Conservation (phyloP, 768 basidiomycete species). For the Xerocomus spinulosus region DNA sequence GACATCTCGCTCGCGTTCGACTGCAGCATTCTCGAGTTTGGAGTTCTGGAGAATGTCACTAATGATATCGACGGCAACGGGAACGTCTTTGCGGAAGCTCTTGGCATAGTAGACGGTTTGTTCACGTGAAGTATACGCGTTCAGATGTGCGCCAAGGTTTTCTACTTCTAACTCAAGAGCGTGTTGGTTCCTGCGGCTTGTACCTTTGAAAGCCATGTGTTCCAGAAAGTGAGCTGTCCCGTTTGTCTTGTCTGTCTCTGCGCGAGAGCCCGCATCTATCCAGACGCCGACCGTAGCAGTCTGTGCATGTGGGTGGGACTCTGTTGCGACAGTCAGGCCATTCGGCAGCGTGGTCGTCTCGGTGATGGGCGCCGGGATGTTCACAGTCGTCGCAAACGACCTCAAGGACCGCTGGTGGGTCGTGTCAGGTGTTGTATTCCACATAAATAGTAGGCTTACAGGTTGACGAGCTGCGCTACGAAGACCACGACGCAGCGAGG, state of each 20-base stretch:
- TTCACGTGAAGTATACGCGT: slow-evolving; percentile 97
- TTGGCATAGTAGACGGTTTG: slow-evolving; percentile 99
- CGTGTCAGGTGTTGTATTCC: slow-evolving; percentile 1
- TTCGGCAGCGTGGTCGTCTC: slow-evolving; percentile 91
- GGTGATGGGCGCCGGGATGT: slow-evolving; percentile 67
- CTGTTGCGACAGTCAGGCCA: slow-evolving; percentile 93
- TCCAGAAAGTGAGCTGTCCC: slow-evolving; percentile 99
- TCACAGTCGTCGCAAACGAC: slow-evolving; percentile 70
- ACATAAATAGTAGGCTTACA: slow-evolving; percentile 22
- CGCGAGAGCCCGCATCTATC: slow-evolving; percentile 97
- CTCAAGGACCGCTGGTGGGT: slow-evolving; percentile 48
- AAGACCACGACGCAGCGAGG: slow-evolving; percentile 40
- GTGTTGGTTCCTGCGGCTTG: slow-evolving; percentile 81
- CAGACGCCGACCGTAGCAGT: slow-evolving; percentile 99
- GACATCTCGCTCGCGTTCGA: slow-evolving; percentile 95
- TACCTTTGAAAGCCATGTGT: slow-evolving; percentile 98
- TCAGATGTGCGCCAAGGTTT: slow-evolving; percentile 94
- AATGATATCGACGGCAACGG: slow-evolving; percentile 90
- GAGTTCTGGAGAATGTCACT: slow-evolving; percentile 97
- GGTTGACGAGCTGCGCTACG: slow-evolving; percentile 35
- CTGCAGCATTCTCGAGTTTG: slow-evolving; percentile 79
- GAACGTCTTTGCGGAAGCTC: slow-evolving; percentile 94
- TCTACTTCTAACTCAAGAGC: slow-evolving; percentile 95
- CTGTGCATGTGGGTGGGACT: slow-evolving; percentile 83
- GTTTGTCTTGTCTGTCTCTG: slow-evolving; percentile 91